These are phyloP conservation scores for Phytopythium oedochilum DNA, from an alignment of 352 stramenopile species.

Conservation along the genomic window DNA sequence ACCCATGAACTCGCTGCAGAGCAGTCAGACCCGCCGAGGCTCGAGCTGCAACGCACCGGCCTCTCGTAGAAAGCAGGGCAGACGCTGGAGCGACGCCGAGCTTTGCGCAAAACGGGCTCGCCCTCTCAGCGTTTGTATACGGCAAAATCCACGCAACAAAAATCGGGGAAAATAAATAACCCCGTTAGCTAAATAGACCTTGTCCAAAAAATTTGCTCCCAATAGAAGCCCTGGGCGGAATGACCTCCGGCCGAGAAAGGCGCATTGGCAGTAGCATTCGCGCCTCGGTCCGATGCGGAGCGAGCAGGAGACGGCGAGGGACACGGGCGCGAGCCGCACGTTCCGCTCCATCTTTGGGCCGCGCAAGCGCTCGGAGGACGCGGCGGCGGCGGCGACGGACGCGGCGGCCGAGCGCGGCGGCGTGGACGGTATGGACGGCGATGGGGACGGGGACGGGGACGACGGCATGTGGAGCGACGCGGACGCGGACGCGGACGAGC, in stretches of 20 bases:
- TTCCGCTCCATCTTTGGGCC: constrained; percentile 69
- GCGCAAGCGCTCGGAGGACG: constrained; percentile 4
- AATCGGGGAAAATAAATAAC: too few relatives aligned
- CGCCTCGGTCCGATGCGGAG: constrained; percentile 19
- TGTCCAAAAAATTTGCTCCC: not conserved
- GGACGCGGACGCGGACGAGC: constrained; percentile 1
- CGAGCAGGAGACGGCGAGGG: constrained; percentile 35
- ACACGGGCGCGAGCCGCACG: constrained; percentile 50
- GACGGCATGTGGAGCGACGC: not conserved
- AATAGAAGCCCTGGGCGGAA: not conserved
- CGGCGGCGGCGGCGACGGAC: not conserved
- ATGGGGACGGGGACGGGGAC: too few relatives aligned
- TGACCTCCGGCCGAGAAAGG: not conserved
- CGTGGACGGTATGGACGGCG: not conserved
- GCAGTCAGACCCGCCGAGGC: too few relatives aligned
- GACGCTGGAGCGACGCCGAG: too few relatives aligned
- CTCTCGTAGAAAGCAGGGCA: too few relatives aligned
- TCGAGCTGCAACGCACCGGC: too few relatives aligned
- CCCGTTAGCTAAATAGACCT: too few relatives aligned
- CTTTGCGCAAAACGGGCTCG: too few relatives aligned
- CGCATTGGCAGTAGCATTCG: too few relatives aligned
- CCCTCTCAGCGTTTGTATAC: too few relatives aligned
- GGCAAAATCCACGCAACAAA: too few relatives aligned
- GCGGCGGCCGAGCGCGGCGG: too few relatives aligned
- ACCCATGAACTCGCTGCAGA: not conserved